Conservation (phyloP, 768 basidiomycete genomes). For the Tubosaeta sp. region DNA sequence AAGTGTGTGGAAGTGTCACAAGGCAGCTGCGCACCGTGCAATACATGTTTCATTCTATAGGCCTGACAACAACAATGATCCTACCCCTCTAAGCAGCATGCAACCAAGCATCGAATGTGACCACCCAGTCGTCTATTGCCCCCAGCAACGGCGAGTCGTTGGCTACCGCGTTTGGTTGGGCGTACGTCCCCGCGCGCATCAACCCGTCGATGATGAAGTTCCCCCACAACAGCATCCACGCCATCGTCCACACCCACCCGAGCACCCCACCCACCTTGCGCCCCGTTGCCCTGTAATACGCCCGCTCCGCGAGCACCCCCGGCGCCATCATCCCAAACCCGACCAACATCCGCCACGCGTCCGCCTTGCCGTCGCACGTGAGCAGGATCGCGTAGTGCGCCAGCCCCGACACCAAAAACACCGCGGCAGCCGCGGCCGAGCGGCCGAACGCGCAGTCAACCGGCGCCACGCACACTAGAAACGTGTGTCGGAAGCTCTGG, state of each 20-base stretch:
- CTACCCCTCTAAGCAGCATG: neutral
- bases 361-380: slow-evolving; percentile 41
- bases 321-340: slow-evolving; percentile 55
- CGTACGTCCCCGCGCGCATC: slow-evolving; percentile 7
- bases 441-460: slow-evolving; percentile 41
- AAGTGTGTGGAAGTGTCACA: neutral
- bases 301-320: slow-evolving; percentile 46
- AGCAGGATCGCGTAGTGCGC: slow-evolving; percentile 51
- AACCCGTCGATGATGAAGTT: slow-evolving; percentile 20
- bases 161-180: neutral
- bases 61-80: neutral
- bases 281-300: slow-evolving; percentile 19
- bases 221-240: slow-evolving; percentile 23
- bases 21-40: neutral
- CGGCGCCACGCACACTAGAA: slow-evolving; percentile 26
- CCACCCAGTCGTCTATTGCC: slow-evolving; percentile 4
- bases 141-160: neutral
- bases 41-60: too few relatives aligned
- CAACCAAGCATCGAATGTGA: slow-evolving; percentile 6
- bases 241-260: slow-evolving; percentile 34
- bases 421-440: slow-evolving; percentile 45
- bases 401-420: slow-evolving; percentile 52
- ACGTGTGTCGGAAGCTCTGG: slow-evolving; percentile 31
- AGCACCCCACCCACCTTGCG: slow-evolving; percentile 23
- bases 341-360: slow-evolving; percentile 38